Base-by-base conservation (phyloP, 1,284 basidiomycete species). In the Leccinum solheimii region DNA sequence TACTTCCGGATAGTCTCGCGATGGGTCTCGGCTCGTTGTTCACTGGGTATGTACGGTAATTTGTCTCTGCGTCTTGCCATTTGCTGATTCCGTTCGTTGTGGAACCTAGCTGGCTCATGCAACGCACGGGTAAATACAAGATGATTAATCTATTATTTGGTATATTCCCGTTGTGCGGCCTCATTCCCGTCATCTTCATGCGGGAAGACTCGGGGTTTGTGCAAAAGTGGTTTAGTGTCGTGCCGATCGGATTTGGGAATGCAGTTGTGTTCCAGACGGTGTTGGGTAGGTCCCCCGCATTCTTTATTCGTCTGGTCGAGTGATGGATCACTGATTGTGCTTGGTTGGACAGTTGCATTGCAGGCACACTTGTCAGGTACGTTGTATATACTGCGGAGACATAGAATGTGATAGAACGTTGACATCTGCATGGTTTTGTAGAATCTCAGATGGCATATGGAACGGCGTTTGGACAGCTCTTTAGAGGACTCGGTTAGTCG, bases 141-240 rank as follows among this genome's bases (percentile, higher is more conserved):
- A 13, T 27, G 1, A 49, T 66, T 9, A 68, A 68, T 11, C 51
- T 66, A 21, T 36, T 57, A 14, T 66, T 57, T 34, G 65, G 65
- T 16, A 45, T 64, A 27, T 30, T 70, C 14, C 69, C 67, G 2
- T 26, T 69, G 16, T 69, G 63, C 0, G 69, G 68, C 4, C 40
- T 71, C 13, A 26, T 71, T 2, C 60, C 68, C 0, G 62, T 69
- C 14, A 32, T 71, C 21, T 23, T 68, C 14, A 8, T 70, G 8
- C 60, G 64, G 2, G 68, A 71, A 19, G 64, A 69, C 36, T 68
- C 67, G 2, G 66, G 67, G 6, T 69, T 71, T 45, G 43, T 68
- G 8, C 63, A 66, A 48, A 57, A 52, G 27, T 69, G 68, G 67
- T 32, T 69, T 1, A 67, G 68, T 3, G 60, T 71, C n/a, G 57